phyloP scores from a whole-genome alignment of 495 filamentous ascomycete genomes.

The Penicillium samsonianum region DNA sequence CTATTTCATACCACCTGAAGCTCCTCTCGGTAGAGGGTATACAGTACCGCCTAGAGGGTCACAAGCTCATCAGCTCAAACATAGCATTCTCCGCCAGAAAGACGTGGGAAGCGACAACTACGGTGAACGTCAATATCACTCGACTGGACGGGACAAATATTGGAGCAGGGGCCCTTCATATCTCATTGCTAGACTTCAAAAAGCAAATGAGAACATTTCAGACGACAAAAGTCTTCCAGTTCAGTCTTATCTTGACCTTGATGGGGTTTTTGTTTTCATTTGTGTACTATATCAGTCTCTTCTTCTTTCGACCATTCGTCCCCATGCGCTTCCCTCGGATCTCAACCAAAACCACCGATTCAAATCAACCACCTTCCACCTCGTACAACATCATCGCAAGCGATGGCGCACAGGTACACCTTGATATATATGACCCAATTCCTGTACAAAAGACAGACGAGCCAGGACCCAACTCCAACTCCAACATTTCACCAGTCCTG shows the following conservation, averaged over 20 bases:
- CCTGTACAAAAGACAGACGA: not conserved
- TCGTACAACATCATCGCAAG: not conserved
- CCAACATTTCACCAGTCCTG: not conserved
- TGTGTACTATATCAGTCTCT: slow-evolving; percentile 50
- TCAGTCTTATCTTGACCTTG: slow-evolving; percentile 3
- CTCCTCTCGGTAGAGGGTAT: slow-evolving; percentile 54
- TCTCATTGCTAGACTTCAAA: slow-evolving; percentile 55
- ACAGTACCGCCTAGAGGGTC: slow-evolving; percentile 58
- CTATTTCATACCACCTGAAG: slow-evolving; percentile 62
- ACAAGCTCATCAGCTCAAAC: slow-evolving; percentile 61
- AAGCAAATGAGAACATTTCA: slow-evolving; percentile 59
- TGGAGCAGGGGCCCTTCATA: slow-evolving; percentile 61
- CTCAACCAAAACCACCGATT: not conserved
- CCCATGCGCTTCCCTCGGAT: slow-evolving; percentile 7
- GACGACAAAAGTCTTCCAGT: not conserved
- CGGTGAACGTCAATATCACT: slow-evolving; percentile 57
- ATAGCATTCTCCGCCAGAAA: slow-evolving; percentile 53
- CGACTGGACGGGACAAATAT: slow-evolving; percentile 43
- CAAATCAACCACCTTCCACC: not conserved
- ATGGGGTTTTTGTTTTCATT: slow-evolving; percentile 51
- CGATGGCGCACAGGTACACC: not conserved
- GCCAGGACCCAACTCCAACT: too few species aligned
- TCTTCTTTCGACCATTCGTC: slow-evolving; percentile 58
- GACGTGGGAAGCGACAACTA: slow-evolving; percentile 65
- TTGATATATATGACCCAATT: slow-evolving; percentile 1